Base-by-base conservation (phyloP, 768 basidiomycete genomes). In the Agrocybe praecox region DNA sequence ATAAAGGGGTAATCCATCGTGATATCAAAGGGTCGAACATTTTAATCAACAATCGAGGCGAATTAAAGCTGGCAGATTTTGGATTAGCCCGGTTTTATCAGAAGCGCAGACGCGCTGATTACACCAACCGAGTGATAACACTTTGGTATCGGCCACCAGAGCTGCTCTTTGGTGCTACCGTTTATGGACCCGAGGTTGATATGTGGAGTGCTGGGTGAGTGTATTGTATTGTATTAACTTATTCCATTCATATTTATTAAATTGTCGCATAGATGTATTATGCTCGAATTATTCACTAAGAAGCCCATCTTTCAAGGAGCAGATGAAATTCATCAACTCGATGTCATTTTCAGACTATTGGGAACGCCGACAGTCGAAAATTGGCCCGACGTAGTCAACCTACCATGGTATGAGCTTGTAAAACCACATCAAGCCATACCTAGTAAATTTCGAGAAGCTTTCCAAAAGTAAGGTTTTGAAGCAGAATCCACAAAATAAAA, bases 1-100 rank as follows among this genome's bases (percentile, higher is more conserved):
- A 90, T 71, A 93, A 94, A 67, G 91, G 92, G 5, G 93, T 99
- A 59, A 92, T 99, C 54, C 97, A 99, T 70, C 89, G 97, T 18
- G 97, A 99, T 72, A 94, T 99, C 74, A 99, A 99, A 72, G 96
- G 97, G 18, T 97, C 96, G 6, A 99, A 99, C 68, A 99, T 99
- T 65, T 78, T 99, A 22, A 79, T 99, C 58, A 94, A 93, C 65
- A 90, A 91, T 53, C 81, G 80, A 46, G 97, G 97, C 6, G 93
- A 96, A 71, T 81, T 99, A 56, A 98, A 98, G 74, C 82, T 99
- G 17, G 97, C 85, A 9, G 97, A 99, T 74, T 99, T 99, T 72
- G 97, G 97, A 43, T 82, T 99, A 15, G 97, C 97, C 8, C 84
- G 97, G 49, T 93, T 98, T 70, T 99, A 96, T 73, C 90, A 94